These are phyloP conservation scores for Talaromyces sp. DNA, from an alignment of 2,329 filamentous ascomycete species.

Conservation along the genomic window DNA sequence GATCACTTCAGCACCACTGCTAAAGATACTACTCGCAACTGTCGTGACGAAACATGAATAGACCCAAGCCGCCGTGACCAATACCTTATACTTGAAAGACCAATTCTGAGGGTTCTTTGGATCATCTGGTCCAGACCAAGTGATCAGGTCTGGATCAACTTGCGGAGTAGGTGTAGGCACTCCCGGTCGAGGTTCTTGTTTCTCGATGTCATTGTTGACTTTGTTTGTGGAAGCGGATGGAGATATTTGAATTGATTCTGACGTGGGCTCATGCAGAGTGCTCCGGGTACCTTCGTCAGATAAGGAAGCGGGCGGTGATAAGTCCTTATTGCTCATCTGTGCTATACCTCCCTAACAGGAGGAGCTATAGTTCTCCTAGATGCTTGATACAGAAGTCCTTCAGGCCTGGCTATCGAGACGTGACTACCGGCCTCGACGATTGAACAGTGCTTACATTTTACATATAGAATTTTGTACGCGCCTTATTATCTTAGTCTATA, in stretches of 20 bases:
- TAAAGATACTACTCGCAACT: slow-evolving; percentile 65
- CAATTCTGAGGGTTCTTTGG: slow-evolving; percentile 51
- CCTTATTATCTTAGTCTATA: not conserved
- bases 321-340: not conserved
- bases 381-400: not conserved
- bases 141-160: not conserved
- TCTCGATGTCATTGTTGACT: not conserved
- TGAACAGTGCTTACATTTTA: not conserved
- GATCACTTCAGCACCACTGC: slow-evolving; percentile 59
- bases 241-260: not conserved
- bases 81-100: slow-evolving; percentile 57
- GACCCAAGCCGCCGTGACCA: slow-evolving; percentile 23
- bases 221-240: not conserved
- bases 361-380: not conserved
- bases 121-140: slow-evolving; percentile 48
- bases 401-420: too few relatives aligned
- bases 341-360: not conserved
- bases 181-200: slow-evolving; percentile 57
- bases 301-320: not conserved
- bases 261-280: not conserved
- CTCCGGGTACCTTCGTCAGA: not conserved
- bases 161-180: not conserved
- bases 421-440: not conserved
- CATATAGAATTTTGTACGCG: not conserved
- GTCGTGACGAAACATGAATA: slow-evolving; percentile 3